These are phyloP conservation scores for Polychaeton citri DNA, from an alignment of 2,329 filamentous ascomycete genomes.

Conservation along the genomic window DNA sequence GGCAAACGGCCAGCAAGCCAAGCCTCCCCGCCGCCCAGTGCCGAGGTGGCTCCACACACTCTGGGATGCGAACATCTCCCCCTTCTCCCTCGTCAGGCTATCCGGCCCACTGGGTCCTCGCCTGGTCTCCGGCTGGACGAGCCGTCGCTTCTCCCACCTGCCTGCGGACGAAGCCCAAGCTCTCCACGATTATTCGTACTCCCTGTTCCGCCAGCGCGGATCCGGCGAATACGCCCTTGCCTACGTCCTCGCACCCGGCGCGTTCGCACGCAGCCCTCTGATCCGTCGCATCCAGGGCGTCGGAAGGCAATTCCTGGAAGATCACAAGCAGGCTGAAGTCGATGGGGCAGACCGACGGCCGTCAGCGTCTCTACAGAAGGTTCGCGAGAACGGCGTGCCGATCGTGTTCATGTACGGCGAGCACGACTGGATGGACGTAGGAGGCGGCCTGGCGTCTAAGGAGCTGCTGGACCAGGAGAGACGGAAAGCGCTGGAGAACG, in stretches of 20 bases:
- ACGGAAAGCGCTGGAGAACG: constrained; percentile 44
- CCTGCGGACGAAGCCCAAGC: constrained; percentile 66
- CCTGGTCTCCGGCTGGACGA: constrained; percentile 90
- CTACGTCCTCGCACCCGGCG: constrained; percentile 86
- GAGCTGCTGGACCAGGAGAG: constrained; percentile 63
- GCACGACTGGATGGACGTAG: constrained; percentile 97
- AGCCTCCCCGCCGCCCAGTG: constrained; percentile 46
- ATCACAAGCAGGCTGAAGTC: constrained; percentile 14
- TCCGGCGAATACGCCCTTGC: constrained; percentile 88
- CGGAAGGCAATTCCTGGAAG: constrained; percentile 51
- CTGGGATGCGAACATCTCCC: constrained; percentile 94
- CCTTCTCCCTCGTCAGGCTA: constrained; percentile 81
- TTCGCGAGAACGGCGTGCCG: constrained; percentile 56
- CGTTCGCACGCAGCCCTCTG: constrained; percentile 75
- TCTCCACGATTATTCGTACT: constrained; percentile 87
- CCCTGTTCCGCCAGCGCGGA: constrained; percentile 81
- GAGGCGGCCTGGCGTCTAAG: constrained; percentile 66
- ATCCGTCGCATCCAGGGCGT: constrained; percentile 79
- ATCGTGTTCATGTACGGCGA: constrained; percentile 94
- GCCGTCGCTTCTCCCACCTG: constrained; percentile 79
- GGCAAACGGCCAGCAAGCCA: constrained; percentile 21
- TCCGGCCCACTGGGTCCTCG: constrained; percentile 80
- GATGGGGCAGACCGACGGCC: constrained; percentile 13
- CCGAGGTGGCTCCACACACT: constrained; percentile 84
- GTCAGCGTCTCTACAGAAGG: constrained; percentile 7